These are phyloP conservation scores for Macadamia integrifolia DNA, from an alignment of 164 flowering plant species.

Conservation along the genomic window DNA sequence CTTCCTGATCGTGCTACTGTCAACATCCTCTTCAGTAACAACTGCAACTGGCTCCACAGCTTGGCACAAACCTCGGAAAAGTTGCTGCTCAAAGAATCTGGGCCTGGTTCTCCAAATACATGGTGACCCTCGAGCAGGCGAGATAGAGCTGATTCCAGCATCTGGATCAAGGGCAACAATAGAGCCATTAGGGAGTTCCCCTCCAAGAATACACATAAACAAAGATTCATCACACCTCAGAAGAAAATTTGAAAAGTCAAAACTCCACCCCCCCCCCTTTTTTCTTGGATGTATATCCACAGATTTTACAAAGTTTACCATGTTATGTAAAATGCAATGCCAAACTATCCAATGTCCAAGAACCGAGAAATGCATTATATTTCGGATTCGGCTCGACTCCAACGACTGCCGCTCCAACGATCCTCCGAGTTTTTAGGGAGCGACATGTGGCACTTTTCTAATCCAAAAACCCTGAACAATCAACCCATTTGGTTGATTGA, in stretches of 20 bases:
- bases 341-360: too few relatives aligned
- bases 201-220: not conserved
- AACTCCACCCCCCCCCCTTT: not conserved
- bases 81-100: constrained; percentile 19
- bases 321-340: too few relatives aligned
- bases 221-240: too few relatives aligned
- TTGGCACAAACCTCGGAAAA: constrained; percentile 32
- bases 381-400: too few relatives aligned
- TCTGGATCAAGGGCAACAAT: constrained; percentile 33
- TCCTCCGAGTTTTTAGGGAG: too few relatives aligned
- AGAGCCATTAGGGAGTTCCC: not conserved
- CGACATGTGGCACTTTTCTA: too few relatives aligned
- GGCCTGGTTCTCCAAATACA: constrained; percentile 23
- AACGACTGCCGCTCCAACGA: too few relatives aligned
- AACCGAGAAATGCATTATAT: too few relatives aligned
- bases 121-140: constrained; percentile 74
- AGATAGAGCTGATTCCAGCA: constrained; percentile 69
- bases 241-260: not conserved
- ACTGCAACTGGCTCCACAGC: constrained; percentile 72
- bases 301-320: not conserved
- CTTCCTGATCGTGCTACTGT: constrained; percentile 31
- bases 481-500: too few relatives aligned
- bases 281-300: not conserved
- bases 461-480: too few relatives aligned
- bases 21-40: constrained; percentile 67